Evolutionary conservation across 495 filamentous ascomycete species (phyloP), one percentile per base, ranked within the genome.

Genomic region (Penicillium subrubescens): DNA sequence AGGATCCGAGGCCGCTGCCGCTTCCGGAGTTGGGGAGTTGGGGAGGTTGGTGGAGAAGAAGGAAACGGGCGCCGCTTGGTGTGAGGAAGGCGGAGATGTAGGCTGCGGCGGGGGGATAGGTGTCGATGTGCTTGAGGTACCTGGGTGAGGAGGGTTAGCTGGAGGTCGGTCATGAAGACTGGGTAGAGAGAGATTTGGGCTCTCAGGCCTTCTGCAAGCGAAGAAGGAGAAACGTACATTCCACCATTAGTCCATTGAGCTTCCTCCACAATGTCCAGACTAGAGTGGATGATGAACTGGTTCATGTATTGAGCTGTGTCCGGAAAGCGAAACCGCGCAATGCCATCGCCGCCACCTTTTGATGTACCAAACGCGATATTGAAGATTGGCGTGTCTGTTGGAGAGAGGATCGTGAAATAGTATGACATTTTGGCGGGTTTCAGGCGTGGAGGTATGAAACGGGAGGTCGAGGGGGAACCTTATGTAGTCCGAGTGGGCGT

Each of bases 351-450:
- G 79, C 94, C 93, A 61, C 89, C 86, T 78, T 97, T 97, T 37
- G 92, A 94, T 52, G 93, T 97, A 68, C 95, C 95, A 79, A 99
- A 98, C 67, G 96, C 92, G 75, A 93, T 85, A 78, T 96, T 93
- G 82, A 97, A 99, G 61, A 97, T 86, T 21, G 95, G 94, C 74
- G 92, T 94, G 77, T 99, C 95, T 57, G 90, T 90, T 4, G 94
- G 96, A 71, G 92, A 93, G 74, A 98, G 84, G 61, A 99, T 96
- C 70, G 90, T 89, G 77, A 98, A 97, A 82, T 96, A 96, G 85
- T 96, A 98, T 60, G 92, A 96, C 93, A 97, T 97, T 52, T 65
- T 77, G 67, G 73, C 57, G 48, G 46, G 43, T 53, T 27, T 33
- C 17, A 59, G 52, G 41, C 59, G 61, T 55, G 60, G 39, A 63